Conservation (phyloP, 2,329 filamentous ascomycete species). For the Sordariomycetes sp. region DNA sequence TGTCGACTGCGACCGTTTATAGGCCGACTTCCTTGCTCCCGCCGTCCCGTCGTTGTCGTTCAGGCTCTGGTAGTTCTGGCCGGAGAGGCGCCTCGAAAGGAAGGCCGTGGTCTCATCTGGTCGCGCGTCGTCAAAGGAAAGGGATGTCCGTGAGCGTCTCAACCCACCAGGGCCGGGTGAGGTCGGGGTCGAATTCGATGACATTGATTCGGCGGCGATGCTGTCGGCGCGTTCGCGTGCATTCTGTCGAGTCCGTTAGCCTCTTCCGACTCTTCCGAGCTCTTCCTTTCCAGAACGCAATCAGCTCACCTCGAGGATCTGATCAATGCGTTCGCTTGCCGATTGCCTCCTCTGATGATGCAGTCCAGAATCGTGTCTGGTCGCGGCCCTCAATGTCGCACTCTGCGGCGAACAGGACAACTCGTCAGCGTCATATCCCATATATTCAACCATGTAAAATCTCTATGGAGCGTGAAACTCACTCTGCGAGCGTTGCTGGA, state of each 20-base stretch:
- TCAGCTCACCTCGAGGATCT: conserved; percentile 38
- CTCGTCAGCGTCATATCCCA: too few species aligned
- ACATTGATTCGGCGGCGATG: conserved; percentile 18
- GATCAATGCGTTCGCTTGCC: conserved; percentile 30
- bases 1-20: conserved; percentile 1
- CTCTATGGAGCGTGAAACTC: too few species aligned
- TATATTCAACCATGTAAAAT: too few species aligned
- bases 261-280: too few species aligned
- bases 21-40: conserved; percentile 1
- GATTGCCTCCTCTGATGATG: conserved; percentile 15
- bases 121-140: conserved; percentile 11
- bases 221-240: conserved; percentile 32
- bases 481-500: too few species aligned
- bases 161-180: background rate
- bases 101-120: conserved; percentile 29
- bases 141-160: conserved; percentile 1
- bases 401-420: background rate
- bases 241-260: conserved; percentile 22
- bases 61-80: conserved; percentile 1
- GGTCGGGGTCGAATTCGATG: conserved; percentile 9
- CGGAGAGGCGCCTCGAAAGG: conserved; percentile 1
- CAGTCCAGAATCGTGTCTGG: background rate
- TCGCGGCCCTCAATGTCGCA: background rate
- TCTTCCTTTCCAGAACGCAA: too few species aligned
- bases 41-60: background rate